Evolutionary conservation across 495 filamentous ascomycete genomes (phyloP).

Genomic region (Corynascus novoguineensis): DNA sequence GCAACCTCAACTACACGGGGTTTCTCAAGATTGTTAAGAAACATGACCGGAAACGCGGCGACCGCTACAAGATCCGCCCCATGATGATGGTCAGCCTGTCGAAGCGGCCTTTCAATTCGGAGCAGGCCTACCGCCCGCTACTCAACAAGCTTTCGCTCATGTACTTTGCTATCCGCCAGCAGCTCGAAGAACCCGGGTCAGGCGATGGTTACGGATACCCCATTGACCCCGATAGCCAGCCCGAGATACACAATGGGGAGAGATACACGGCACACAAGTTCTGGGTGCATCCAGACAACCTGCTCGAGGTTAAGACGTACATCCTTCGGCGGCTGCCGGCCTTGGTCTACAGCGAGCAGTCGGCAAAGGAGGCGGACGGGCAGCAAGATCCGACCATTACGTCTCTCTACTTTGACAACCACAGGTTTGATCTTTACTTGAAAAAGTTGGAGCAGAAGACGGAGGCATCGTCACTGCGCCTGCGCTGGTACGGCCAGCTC

Average conservation of each 20-base stretch:
- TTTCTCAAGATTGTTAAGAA: conserved; percentile 98
- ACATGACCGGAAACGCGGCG: conserved; percentile 83
- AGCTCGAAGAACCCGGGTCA: conserved; percentile 50
- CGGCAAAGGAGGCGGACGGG: conserved; percentile 68
- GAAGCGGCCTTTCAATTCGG: conserved; percentile 86
- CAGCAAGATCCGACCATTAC: conserved; percentile 86
- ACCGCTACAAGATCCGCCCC: conserved; percentile 76
- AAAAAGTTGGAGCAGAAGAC: conserved; percentile 73
- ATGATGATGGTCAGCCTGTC: conserved; percentile 84
- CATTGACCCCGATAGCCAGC: conserved; percentile 34
- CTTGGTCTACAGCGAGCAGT: conserved; percentile 84
- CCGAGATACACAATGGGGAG: conserved; percentile 50
- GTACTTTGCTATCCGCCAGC: conserved; percentile 89
- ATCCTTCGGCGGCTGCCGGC: conserved; percentile 86
- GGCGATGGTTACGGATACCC: conserved; percentile 27
- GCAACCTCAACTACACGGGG: conserved; percentile 92
- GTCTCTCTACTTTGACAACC: conserved; percentile 90
- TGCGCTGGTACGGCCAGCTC: conserved; percentile 90
- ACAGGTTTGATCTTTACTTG: conserved; percentile 76
- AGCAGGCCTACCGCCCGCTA: conserved; percentile 80
- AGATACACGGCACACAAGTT: conserved; percentile 92
- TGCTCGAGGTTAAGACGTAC: conserved; percentile 91
- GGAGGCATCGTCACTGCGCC: conserved; percentile 73
- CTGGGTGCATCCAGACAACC: conserved; percentile 93
- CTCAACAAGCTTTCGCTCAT: conserved; percentile 87